Evolutionary conservation across 2,329 filamentous ascomycete species (phyloP).

Genomic region (Cadophora sp.): DNA sequence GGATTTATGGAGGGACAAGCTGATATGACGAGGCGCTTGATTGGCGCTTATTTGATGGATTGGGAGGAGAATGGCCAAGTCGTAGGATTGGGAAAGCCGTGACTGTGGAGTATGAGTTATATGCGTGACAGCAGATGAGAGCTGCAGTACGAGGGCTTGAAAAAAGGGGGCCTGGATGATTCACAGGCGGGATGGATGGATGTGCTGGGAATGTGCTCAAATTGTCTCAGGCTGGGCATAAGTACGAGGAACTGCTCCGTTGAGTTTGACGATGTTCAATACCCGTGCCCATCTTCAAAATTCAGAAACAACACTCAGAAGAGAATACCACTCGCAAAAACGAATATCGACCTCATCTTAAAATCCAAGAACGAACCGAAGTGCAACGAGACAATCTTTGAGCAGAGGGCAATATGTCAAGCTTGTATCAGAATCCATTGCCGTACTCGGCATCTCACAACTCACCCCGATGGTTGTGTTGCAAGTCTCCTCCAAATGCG

Average conservation of each 20-base stretch:
- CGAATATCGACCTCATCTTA: background rate
- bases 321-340: background rate
- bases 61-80: background rate
- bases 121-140: no score
- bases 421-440: background rate
- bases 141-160: no score
- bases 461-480: conserved; percentile 1
- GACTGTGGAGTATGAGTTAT: background rate
- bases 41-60: background rate
- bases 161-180: background rate
- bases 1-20: background rate
- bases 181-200: background rate
- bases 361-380: background rate
- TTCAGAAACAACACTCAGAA: no score
- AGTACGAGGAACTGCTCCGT: background rate
- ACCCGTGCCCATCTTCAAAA: no score
- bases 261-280: no score
- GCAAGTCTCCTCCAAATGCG: conserved; percentile 6
- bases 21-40: background rate
- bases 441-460: background rate
- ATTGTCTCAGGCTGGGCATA: background rate
- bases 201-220: background rate
- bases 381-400: background rate
- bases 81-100: background rate
- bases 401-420: background rate